A percentile compares a stretch with the other conserved stretches of the same genome.
phyloP scores from a whole-genome alignment of 441 rosid genomes.

The Pelargonium cotyledonis region DNA sequence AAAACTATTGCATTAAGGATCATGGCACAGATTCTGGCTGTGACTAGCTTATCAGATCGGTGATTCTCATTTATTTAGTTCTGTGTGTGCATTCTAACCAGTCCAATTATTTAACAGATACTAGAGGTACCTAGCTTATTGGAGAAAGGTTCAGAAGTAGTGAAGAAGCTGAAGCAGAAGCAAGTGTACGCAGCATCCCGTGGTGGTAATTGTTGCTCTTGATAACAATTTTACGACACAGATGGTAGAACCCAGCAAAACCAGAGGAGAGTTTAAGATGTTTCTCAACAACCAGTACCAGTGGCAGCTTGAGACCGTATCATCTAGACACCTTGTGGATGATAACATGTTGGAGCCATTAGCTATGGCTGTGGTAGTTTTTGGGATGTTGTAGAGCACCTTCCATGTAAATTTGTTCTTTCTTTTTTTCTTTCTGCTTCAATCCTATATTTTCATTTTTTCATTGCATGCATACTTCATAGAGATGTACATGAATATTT shows the following conservation, averaged over 20 bases:
- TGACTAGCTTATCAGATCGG: too few relatives aligned
- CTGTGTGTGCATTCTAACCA: neutral
- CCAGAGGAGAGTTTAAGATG: constrained; percentile 1
- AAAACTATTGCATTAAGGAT: too few relatives aligned
- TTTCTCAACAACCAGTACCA: neutral
- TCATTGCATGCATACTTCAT: neutral
- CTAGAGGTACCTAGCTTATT: constrained; percentile 47
- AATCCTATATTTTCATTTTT: neutral
- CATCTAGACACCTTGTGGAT: neutral
- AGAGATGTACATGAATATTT: neutral
- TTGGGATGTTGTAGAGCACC: neutral
- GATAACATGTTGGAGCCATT: neutral
- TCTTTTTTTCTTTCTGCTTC: neutral
- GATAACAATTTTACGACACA: neutral
- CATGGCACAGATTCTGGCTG: too few relatives aligned
- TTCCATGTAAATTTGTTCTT: constrained; percentile 3
- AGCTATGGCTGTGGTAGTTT: neutral
- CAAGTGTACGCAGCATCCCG: constrained; percentile 22
- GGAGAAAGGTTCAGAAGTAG: constrained; percentile 46
- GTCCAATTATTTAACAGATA: constrained; percentile 27
- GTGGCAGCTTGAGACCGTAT: too few relatives aligned
- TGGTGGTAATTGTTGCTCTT: constrained; percentile 40
- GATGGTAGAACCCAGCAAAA: neutral
- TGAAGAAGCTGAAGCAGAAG: constrained; percentile 44
- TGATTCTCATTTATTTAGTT: neutral